phyloP scores from a whole-genome alignment of 139 green algal genomes.

The Tetradesmus lagerheimii region DNA sequence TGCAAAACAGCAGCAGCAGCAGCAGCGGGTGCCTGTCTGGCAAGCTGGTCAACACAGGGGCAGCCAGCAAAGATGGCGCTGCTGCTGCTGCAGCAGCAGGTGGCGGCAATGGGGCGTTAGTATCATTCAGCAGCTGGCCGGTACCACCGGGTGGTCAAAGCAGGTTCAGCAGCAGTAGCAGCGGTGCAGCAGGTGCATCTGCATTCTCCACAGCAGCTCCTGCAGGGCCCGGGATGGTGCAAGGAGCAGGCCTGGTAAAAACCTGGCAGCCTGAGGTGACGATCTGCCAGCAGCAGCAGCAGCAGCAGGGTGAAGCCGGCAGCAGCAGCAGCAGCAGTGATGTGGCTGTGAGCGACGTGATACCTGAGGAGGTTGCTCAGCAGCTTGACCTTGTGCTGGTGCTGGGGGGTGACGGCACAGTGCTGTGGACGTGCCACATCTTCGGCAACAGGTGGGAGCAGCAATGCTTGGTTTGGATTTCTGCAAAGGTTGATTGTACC shows the following conservation, averaged over 20 bases:
- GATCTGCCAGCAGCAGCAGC: constrained; percentile 24
- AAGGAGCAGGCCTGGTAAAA: background rate
- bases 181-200: background rate
- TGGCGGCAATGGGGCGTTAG: background rate
- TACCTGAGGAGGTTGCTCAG: constrained; percentile 64
- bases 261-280: constrained; percentile 16
- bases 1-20: background rate
- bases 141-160: background rate
- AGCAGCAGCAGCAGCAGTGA: constrained; percentile 9
- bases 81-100: background rate
- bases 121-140: constrained; percentile 13
- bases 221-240: background rate
- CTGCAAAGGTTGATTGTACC: no score
- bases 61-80: background rate
- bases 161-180: constrained; percentile 14
- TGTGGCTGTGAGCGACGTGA: constrained; percentile 16
- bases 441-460: constrained; percentile 79
- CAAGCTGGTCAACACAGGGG: background rate
- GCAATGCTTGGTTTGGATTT: no score
- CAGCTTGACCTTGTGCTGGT: constrained; percentile 87
- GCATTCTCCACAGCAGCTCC: constrained; percentile 10
- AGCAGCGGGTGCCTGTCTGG: constrained; percentile 26
- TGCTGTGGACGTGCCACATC: constrained; percentile 91
- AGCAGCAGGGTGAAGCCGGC: constrained; percentile 9
- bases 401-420: constrained; percentile 92